A percentile compares a stretch with the other conserved stretches of the same genome.
These are phyloP conservation scores for Astrothelium subdiscretum DNA, from an alignment of 495 filamentous ascomycete genomes.

Conservation along the genomic window DNA sequence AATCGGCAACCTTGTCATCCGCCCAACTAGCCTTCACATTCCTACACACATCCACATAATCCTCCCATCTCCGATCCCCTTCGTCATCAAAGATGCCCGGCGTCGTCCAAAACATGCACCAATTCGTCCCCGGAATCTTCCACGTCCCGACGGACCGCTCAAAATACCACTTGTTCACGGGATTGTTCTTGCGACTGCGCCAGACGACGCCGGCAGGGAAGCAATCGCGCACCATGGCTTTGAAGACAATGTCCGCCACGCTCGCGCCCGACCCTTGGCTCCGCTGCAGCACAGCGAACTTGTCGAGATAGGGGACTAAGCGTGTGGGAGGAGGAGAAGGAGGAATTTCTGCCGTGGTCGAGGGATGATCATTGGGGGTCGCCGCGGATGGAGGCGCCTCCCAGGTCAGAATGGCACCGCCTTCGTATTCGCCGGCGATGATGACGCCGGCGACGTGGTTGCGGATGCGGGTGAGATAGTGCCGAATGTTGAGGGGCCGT, in stretches of 20 bases:
- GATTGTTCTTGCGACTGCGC: slow-evolving; percentile 31
- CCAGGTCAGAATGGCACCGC: slow-evolving; percentile 91
- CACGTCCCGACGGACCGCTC: slow-evolving; percentile 73
- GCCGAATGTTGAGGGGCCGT: slow-evolving; percentile 66
- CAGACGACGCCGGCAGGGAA: slow-evolving; percentile 50
- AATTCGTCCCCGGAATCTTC: slow-evolving; percentile 64
- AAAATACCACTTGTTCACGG: slow-evolving; percentile 54
- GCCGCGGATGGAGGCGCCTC: slow-evolving; percentile 56
- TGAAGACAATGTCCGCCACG: slow-evolving; percentile 91
- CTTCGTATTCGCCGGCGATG: slow-evolving; percentile 93
- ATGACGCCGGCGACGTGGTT: slow-evolving; percentile 78
- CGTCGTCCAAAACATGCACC: slow-evolving; percentile 98
- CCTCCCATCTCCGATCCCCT: slow-evolving; percentile 43
- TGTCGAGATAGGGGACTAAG: slow-evolving; percentile 89
- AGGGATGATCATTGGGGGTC: slow-evolving; percentile 30
- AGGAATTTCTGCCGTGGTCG: slow-evolving; percentile 29
- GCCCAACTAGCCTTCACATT: slow-evolving; percentile 74
- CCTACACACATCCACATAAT: slow-evolving; percentile 77
- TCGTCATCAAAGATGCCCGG: slow-evolving; percentile 38
- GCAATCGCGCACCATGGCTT: slow-evolving; percentile 79
- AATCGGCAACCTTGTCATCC: slow-evolving; percentile 44
- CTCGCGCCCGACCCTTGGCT: slow-evolving; percentile 75
- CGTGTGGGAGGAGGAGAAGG: slow-evolving; percentile 25
- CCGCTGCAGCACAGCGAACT: slow-evolving; percentile 85
- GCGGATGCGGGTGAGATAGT: slow-evolving; percentile 70